A percentile compares a stretch with the other conserved stretches of the same genome.
Evolutionary conservation across 345 rosid species (phyloP).

Genomic region (Balakata baccata): DNA sequence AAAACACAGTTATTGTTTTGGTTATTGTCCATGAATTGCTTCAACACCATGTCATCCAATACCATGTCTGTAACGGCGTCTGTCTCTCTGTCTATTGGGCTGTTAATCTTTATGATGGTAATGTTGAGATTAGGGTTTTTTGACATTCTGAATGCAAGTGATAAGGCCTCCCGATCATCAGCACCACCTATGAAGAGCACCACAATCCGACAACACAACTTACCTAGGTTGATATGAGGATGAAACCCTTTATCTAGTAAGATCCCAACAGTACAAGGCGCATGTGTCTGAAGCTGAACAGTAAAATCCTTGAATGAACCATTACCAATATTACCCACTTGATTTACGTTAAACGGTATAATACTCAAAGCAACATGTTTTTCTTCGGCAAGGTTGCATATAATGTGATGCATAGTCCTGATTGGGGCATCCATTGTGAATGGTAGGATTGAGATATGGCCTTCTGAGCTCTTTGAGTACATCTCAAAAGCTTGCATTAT

Average conservation of each 20-base stretch:
- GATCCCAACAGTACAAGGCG: constrained; percentile 35
- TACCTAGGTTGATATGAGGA: too few relatives aligned
- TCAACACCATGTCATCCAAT: constrained; percentile 18
- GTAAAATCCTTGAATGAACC: too few relatives aligned
- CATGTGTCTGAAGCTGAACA: constrained; percentile 8
- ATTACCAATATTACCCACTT: too few relatives aligned
- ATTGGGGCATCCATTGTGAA: constrained; percentile 24
- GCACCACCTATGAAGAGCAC: constrained; percentile 32
- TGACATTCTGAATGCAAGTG: constrained; percentile 28
- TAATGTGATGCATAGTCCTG: constrained; percentile 30
- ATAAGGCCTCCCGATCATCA: constrained; percentile 36
- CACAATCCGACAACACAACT: constrained; percentile 8
- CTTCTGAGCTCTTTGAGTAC: background rate
- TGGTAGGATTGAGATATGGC: constrained; percentile 14
- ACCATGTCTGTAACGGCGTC: too few relatives aligned
- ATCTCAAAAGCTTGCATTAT: constrained; percentile 32
- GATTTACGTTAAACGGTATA: constrained; percentile 17
- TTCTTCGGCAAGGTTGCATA: constrained; percentile 32
- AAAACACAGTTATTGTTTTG: background rate
- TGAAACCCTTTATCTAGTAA: constrained; percentile 21
- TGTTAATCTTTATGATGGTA: constrained; percentile 12
- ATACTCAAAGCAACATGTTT: constrained; percentile 21
- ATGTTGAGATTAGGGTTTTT: constrained; percentile 16
- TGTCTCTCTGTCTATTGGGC: too few relatives aligned
- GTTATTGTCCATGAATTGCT: constrained; percentile 17